Evolutionary conservation across 768 basidiomycete genomes (phyloP), one percentile per base, ranked within the genome.

Genomic region (Peribolospora kevripleyi): DNA sequence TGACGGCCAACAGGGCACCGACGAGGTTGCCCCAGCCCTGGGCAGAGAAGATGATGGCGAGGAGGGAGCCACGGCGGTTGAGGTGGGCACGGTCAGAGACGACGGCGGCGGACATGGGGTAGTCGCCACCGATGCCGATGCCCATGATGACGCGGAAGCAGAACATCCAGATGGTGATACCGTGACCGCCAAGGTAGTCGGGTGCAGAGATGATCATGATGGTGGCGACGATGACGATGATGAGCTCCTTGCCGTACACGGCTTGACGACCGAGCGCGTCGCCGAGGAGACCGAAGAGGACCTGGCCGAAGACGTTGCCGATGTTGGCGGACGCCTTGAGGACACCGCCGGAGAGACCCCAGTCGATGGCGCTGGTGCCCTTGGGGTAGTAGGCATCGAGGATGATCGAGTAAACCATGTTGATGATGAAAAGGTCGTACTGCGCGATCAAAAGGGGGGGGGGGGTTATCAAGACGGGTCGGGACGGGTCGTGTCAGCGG

Each of bases 191-290:
- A 36, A 82, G 69, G 3, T 68, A 66, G 37, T 48, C 81, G 0
- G 82, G 82, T 10, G 73, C 75, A 2, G 77, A 75, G 55, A 84
- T 70, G 39, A 72, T 74, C 42, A 83, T 65, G 62, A 84, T 81
- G 2, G 82, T 84, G 0, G 79, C 81, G 52, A 83, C 58, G 62
- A 84, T 83, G 60, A 82, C 82, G 56, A 84, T 68, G 75, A 83
- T 80, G 52, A 84, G 73, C 62, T 84, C 82, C 64, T 82, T 80
- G 7, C 81, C 80, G 58, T 82, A 63, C 55, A 59, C 50, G n/a
- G 48, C 42, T 13, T 56, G 39, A 25, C 61, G 57, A 9, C 61
- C 61, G 43, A 59, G 54, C 37, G 50, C 50, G 50, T 61, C 61
- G 42, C 57, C 57, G 40, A 60, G 46, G 37, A 51, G 43, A 48